Base-by-base conservation (phyloP, 495 filamentous ascomycete species). In the Penicillium arizonense region DNA sequence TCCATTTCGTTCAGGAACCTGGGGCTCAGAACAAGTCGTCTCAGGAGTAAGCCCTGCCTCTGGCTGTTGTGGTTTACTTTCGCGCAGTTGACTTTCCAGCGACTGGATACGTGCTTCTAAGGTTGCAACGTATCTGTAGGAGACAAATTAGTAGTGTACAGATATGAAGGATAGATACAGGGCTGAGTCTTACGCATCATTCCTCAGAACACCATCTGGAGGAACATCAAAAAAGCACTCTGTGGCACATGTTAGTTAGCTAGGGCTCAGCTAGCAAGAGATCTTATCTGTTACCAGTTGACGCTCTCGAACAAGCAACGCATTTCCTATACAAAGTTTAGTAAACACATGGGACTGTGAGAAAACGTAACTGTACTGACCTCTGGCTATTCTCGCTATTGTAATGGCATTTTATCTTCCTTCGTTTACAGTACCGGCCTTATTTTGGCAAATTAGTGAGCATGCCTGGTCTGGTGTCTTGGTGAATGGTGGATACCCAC, bases 331-430 rank as follows among this genome's bases (percentile, higher is more conserved):
- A 18, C 1, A 18, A 18, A 18, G 1, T 1, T 18, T 18, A 18
- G 18, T 18, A 18, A 18, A 18, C 18, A 1, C 18, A 18, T 18
- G 18, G 18, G 1, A 18, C 18, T 18, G 18, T 1, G 18, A 18
- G 18, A 18, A 18, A 18, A 18, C 18, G 18, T 18, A 18, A 18
- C 18, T 18, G 18, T 18, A 43, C 0, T 41, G 36, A 50, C 52
- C 38, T 26, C 13, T 50, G 13, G 14, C 21, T 44, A 18, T 50
- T 49, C 9, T 50, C 32, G 32, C 8, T 49, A 14, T 50, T 55
- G 40, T 55, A 55, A 38, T 44, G 40, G 28, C 53, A 55, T 44
- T 55, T 55, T 13, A 55, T 55, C 21, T 55, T 55, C 30, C 53
- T 49, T 38, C 53, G 53, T 36, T 55, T 55, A 32, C 53, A 55